A percentile compares a stretch with the other conserved stretches of the same genome.
Evolutionary conservation across 164 flowering plant species (phyloP).

Genomic region (Warburgia ugandensis): DNA sequence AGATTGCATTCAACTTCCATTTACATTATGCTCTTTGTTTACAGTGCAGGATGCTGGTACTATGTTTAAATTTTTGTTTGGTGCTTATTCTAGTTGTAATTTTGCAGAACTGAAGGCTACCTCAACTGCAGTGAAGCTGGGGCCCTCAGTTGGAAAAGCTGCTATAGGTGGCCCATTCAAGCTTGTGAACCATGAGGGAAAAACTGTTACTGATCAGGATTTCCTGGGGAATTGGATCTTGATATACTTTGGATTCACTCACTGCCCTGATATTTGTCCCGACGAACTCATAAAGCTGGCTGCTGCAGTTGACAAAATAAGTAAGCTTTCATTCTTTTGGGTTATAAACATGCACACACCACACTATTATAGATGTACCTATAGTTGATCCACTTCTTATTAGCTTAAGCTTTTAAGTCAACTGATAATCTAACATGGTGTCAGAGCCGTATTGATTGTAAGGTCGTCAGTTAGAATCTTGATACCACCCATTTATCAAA

Average conservation of each 20-base stretch:
- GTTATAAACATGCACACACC: too few relatives aligned
- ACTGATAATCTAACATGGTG: too few relatives aligned
- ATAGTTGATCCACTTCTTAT: too few relatives aligned
- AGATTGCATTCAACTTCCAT: too few relatives aligned
- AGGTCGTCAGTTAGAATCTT: too few relatives aligned
- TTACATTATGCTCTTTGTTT: too few relatives aligned
- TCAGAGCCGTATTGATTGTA: too few relatives aligned
- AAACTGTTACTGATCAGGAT: slow-evolving; percentile 63
- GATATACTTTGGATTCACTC: slow-evolving; percentile 92
- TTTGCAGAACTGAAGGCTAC: slow-evolving; percentile 53
- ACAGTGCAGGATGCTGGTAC: too few relatives aligned
- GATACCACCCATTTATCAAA: too few relatives aligned
- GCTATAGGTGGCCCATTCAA: slow-evolving; percentile 92
- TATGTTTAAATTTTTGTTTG: not conserved
- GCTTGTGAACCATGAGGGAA: slow-evolving; percentile 79
- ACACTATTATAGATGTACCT: too few relatives aligned
- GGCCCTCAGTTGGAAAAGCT: slow-evolving; percentile 88
- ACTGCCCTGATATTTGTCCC: slow-evolving; percentile 98
- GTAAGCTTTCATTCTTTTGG: too few relatives aligned
- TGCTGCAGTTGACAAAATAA: slow-evolving; percentile 84
- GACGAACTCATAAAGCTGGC: slow-evolving; percentile 82
- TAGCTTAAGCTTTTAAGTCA: too few relatives aligned
- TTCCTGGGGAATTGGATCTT: slow-evolving; percentile 80
- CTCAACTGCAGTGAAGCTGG: slow-evolving; percentile 57
- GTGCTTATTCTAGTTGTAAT: not conserved